Base-by-base conservation (phyloP, 768 basidiomycete genomes). In the Naganishia vaughanmartiniae region DNA sequence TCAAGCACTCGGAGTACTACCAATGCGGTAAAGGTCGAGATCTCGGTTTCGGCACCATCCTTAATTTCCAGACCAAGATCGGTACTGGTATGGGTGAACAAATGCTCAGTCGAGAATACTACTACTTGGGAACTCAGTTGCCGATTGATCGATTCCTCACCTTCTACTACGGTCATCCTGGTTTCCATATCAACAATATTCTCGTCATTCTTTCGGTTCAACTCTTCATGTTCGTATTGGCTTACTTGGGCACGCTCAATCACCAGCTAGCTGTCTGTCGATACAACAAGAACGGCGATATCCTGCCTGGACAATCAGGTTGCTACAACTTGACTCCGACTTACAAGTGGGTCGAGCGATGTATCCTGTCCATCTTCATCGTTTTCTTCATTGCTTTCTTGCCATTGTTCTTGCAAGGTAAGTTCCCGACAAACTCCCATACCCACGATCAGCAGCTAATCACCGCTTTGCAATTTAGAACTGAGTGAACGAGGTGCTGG, bases 1-100 rank as follows among this genome's bases (percentile, higher is more conserved):
- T 99, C 87, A 99, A 98, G 84, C 96, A 99, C 78, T 94, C 93
- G 39, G 96, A 99, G 83, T 99, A 99, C 83, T 99, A 93, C 81
- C 95, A 97, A 83, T 98, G 95, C 78, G 94, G 95, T 58, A 97
- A 98, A 83, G 96, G 96, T 67, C 89, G 96, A 82, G 96, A 98
- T 84, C 87, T 99, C 72, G 96, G 96, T 30, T 98, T 99, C 81
- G 95, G 95, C 36, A 99, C 96, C 26, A 98, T 98, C 78, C 84
- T 99, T 76, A 99, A 99, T 83, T 99, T 99, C 90, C 90, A 93
- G 85, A 99, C 96, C 69, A 99, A 99, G 87, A 94, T 99, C 76
- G 95, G 96, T 15, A 98, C 94, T n/a, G 96, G 96, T 81, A 99
- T 99, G 96, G 96, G 96, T 45, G 96, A 99, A 81, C 96, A 99